Evolutionary conservation across 208 protist species (phyloP), one percentile per base, ranked within the genome.

Genomic region (Jaenimonas drosophilae): DNA sequence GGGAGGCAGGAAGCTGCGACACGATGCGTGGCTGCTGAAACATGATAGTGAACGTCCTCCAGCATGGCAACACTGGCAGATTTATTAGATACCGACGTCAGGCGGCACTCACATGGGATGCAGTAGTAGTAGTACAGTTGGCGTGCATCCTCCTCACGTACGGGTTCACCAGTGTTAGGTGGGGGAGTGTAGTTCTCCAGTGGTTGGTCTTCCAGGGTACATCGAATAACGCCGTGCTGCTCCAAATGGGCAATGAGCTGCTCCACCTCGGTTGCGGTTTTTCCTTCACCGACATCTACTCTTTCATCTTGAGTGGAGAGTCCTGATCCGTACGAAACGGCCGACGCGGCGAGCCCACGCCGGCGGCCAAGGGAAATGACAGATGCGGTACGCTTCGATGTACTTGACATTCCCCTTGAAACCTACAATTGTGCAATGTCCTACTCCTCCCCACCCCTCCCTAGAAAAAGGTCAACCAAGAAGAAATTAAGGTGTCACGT

Each of bases 51-150:
- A 4, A 70, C 72, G 48, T 94, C 81, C 43, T 94, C 57, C 23
- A 94, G 55, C 49, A 81, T 85, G 2, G 30, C 28, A 43, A 71
- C 42, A 0, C 64, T 76, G 0, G 81, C 70, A 1, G 78, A 44
- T 20, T 12, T 24, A 0, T 41, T 52, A 11, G 53, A 70, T 24
- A 71, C 51, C 3, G 27, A 47, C 1, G 78, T 86, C 3, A 94
- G 73, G 4, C 62, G 63, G 31, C 78, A 30, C 55, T 89, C 79
- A 32, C 86, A 94, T 2, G 77, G 76, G 1, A 89, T 76, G 55
- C 86, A 94, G 25, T 82, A 51, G 57, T 94, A 94, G 51, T 86
- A 91, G 58, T 89, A 83, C 4, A 78, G 67, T 14, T 50, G 64
- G 9, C 86, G 77, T 16, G 20, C 34, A 20, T 74, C 56, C 2